Evolutionary conservation across 2,329 filamentous ascomycete genomes (phyloP).

Genomic region (Dactylellina sp.): DNA sequence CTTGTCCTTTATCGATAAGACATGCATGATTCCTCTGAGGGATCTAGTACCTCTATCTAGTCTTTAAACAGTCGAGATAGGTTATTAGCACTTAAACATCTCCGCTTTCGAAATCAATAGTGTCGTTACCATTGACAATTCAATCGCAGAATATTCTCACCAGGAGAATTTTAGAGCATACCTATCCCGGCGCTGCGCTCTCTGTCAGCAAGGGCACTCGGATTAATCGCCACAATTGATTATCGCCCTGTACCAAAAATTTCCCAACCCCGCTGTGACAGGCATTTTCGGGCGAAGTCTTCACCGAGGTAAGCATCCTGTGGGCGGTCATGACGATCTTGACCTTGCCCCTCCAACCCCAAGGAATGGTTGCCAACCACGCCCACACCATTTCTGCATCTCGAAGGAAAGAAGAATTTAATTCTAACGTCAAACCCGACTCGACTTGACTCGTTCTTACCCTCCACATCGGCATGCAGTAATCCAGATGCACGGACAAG

Average conservation of each 20-base stretch:
- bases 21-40: constrained; percentile 30
- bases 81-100: background rate
- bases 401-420: constrained; percentile 42
- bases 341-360: constrained; percentile 48
- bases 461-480: constrained; percentile 13
- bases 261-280: constrained; percentile 20
- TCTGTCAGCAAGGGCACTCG: constrained; percentile 21
- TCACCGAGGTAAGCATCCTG: constrained; percentile 36
- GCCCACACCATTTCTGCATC: constrained; percentile 37
- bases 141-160: background rate
- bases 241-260: constrained; percentile 10
- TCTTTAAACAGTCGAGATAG: no score
- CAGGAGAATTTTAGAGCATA: background rate
- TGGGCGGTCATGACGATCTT: constrained; percentile 32
- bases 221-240: constrained; percentile 56
- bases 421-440: constrained; percentile 47
- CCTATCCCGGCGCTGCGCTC: background rate
- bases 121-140: background rate
- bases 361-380: constrained; percentile 28
- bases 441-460: constrained; percentile 9
- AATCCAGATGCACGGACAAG: constrained; percentile 37
- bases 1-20: constrained; percentile 55
- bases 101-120: no score
- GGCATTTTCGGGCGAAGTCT: constrained; percentile 33
- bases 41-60: constrained; percentile 1